Conservation (phyloP, 2,329 filamentous ascomycete species). For the Didymellaceae sp. region DNA sequence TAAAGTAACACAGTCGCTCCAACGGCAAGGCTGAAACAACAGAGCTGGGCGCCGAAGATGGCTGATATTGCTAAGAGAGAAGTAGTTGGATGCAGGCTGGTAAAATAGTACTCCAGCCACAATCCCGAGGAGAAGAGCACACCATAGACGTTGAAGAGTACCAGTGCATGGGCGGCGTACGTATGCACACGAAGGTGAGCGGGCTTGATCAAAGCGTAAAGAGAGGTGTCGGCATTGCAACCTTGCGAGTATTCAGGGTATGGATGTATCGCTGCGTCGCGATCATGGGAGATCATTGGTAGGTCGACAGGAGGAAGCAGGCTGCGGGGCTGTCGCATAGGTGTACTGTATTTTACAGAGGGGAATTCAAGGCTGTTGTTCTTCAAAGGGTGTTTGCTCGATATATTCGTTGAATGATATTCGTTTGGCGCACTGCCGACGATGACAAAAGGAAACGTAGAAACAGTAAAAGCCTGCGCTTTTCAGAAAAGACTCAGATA, state of each 20-base stretch:
- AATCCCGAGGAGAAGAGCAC: constrained; percentile 32
- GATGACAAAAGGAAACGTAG: too few relatives aligned
- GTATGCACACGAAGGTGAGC: constrained; percentile 3
- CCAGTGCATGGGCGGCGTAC: constrained; percentile 28
- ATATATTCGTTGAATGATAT: too few relatives aligned
- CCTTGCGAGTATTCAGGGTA: not conserved
- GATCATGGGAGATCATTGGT: too few relatives aligned
- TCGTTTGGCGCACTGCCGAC: too few relatives aligned
- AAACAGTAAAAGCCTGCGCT: too few relatives aligned
- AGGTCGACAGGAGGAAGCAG: too few relatives aligned
- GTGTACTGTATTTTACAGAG: too few relatives aligned
- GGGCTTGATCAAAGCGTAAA: not conserved
- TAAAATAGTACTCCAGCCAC: constrained; percentile 34
- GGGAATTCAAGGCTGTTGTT: too few relatives aligned
- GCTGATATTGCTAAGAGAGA: constrained; percentile 16
- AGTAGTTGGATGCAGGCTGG: not conserved
- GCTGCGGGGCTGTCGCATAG: too few relatives aligned
- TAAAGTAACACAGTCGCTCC: constrained; percentile 10
- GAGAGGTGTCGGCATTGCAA: not conserved
- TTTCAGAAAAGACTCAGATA: too few relatives aligned
- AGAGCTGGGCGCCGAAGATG: constrained; percentile 22
- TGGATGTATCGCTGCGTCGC: not conserved
- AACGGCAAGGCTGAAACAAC: constrained; percentile 20
- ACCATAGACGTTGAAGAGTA: constrained; percentile 36
- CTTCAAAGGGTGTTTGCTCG: too few relatives aligned